phyloP scores from a whole-genome alignment of 2,329 filamentous ascomycete genomes.

The Aphanocladium album region DNA sequence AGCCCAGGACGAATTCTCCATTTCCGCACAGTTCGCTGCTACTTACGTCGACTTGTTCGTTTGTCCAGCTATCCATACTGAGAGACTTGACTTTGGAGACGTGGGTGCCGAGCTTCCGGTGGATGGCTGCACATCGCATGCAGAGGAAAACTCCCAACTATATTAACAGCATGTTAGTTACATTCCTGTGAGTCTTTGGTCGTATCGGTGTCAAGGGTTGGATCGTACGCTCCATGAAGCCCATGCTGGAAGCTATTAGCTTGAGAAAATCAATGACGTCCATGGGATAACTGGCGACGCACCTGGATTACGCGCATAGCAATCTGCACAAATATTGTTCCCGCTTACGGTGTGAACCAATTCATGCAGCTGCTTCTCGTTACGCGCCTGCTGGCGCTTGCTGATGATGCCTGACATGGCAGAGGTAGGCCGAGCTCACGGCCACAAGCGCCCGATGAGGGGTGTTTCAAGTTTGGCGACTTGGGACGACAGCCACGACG shows the following conservation, averaged over 20 bases:
- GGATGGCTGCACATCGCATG: slow-evolving; percentile 92
- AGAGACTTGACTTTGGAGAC: slow-evolving; percentile 98
- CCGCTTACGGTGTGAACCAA: slow-evolving; percentile 77
- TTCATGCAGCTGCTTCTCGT: slow-evolving; percentile 87
- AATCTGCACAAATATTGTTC: slow-evolving; percentile 93
- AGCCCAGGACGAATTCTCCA: background rate
- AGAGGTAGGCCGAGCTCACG: background rate
- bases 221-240: slow-evolving; percentile 87
- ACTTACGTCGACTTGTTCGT: slow-evolving; percentile 90
- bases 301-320: slow-evolving; percentile 88
- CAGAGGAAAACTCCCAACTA: slow-evolving; percentile 94
- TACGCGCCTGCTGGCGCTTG: slow-evolving; percentile 97
- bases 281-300: slow-evolving; percentile 27
- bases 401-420: slow-evolving; percentile 70
- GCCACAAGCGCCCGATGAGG: background rate
- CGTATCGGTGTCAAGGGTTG: background rate
- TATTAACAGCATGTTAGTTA: slow-evolving; percentile 16
- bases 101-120: slow-evolving; percentile 95
- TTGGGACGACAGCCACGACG: background rate
- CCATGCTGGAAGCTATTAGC: slow-evolving; percentile 60
- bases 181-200: slow-evolving; percentile 13
- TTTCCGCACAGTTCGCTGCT: background rate
- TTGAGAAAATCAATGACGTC: slow-evolving; percentile 3
- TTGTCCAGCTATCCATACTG: slow-evolving; percentile 97
- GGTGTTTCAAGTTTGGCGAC: background rate